phyloP scores from a whole-genome alignment of 2,329 filamentous ascomycete species.

The Orbilia quercus region DNA sequence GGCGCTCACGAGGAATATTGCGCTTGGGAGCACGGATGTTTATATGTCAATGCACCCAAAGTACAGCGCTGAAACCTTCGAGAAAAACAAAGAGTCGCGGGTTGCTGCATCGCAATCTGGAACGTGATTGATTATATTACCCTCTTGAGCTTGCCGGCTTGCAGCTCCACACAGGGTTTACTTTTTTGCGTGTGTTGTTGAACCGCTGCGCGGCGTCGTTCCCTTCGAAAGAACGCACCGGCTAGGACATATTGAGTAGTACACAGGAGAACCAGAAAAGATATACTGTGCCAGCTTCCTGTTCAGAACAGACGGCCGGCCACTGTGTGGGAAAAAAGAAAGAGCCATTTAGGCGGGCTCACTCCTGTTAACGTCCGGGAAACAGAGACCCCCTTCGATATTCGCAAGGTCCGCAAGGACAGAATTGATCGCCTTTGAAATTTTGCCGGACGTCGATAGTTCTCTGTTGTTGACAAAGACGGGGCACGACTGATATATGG shows the following conservation, averaged over 20 bases:
- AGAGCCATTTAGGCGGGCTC: conserved; percentile 51
- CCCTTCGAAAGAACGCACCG: conserved; percentile 8
- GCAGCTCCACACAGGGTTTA: conserved; percentile 23
- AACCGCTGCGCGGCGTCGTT: conserved; percentile 5
- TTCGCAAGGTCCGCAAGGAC: no score
- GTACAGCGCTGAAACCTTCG: conserved; percentile 48
- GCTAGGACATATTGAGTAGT: conserved; percentile 54
- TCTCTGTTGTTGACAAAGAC: conserved; percentile 12
- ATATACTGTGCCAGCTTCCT: conserved; percentile 55
- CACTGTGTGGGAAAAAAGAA: conserved; percentile 31
- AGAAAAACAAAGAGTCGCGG: conserved; percentile 48
- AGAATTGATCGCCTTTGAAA: conserved; percentile 39
- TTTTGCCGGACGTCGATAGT: conserved; percentile 18
- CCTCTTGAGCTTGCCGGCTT: conserved; percentile 24
- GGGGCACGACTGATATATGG: conserved; percentile 44
- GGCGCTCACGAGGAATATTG: conserved; percentile 35
- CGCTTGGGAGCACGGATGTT: conserved; percentile 52
- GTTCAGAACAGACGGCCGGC: conserved; percentile 51
- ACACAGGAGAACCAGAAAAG: conserved; percentile 55
- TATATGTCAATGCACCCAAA: conserved; percentile 53
- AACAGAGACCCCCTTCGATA: conserved; percentile 39
- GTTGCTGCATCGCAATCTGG: conserved; percentile 46
- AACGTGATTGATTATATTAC: conserved; percentile 30
- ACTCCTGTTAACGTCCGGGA: conserved; percentile 19
- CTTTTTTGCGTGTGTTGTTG: conserved; percentile 18